These are phyloP conservation scores for Periconia macrospinosa DNA, from an alignment of 2,329 filamentous ascomycete species.

Conservation along the genomic window DNA sequence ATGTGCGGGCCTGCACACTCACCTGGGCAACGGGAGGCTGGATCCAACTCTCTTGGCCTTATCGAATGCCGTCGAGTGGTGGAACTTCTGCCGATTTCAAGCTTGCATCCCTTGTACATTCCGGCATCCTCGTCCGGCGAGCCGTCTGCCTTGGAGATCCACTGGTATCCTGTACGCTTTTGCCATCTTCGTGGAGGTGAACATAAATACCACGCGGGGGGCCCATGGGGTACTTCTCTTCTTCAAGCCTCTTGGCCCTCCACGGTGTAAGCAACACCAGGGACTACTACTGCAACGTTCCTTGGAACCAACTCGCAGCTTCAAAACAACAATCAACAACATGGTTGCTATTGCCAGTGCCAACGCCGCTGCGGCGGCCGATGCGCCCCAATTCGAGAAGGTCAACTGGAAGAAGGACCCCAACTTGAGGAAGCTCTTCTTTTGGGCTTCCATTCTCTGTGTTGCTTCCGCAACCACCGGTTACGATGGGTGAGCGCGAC, in stretches of 20 bases:
- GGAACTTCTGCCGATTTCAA: conserved; percentile 10
- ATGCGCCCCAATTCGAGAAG: conserved; percentile 54
- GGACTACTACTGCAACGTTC: neutral
- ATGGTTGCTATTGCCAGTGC: conserved; percentile 21
- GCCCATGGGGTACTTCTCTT: conserved; percentile 6
- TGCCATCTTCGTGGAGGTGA: conserved; percentile 3
- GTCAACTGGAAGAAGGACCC: conserved; percentile 59
- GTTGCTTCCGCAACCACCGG: conserved; percentile 60
- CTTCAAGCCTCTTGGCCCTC: conserved; percentile 17
- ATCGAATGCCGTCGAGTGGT: conserved; percentile 15
- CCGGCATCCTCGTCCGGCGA: conserved; percentile 19
- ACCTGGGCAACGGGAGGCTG: conserved; percentile 23
- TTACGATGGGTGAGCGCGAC: conserved; percentile 55
- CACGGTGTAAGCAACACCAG: conserved; percentile 1
- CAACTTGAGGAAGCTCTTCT: conserved; percentile 59
- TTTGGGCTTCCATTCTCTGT: conserved; percentile 54
- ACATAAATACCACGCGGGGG: conserved; percentile 22
- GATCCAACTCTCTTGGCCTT: conserved; percentile 11
- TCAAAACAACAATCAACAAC: neutral
- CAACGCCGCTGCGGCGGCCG: conserved; percentile 44
- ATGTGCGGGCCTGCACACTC: conserved; percentile 18
- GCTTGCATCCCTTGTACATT: conserved; percentile 13
- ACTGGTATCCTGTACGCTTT: conserved; percentile 4
- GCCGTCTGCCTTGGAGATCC: conserved; percentile 8
- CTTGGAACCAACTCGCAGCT: neutral